phyloP scores from a whole-genome alignment of 352 stramenopile genomes.

The Phytophthora kernoviae region DNA sequence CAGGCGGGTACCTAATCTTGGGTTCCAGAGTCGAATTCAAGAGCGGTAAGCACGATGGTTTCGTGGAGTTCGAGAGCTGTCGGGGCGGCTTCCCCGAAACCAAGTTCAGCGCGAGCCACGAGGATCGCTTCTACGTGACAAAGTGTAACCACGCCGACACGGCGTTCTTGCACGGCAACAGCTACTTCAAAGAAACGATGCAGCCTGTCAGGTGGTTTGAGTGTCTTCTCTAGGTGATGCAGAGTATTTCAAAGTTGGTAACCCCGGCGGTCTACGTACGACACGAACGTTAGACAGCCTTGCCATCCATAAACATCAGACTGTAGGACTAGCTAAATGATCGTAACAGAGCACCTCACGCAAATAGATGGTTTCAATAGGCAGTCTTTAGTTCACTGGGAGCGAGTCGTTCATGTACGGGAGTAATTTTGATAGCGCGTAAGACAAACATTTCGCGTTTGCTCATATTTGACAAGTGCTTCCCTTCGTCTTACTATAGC shows the following conservation, averaged over 20 bases:
- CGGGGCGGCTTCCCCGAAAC: slow-evolving; percentile 30
- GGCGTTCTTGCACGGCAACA: slow-evolving; percentile 58
- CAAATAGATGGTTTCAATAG: too few species aligned
- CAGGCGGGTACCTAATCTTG: slow-evolving; percentile 23
- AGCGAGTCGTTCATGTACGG: too few species aligned
- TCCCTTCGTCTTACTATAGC: too few species aligned
- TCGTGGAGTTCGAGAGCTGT: slow-evolving; percentile 60
- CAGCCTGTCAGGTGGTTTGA: slow-evolving; percentile 71
- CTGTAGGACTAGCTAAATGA: too few species aligned
- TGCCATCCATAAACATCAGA: too few species aligned
- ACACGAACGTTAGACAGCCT: too few species aligned
- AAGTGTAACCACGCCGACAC: slow-evolving; percentile 67
- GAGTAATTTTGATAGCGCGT: too few species aligned
- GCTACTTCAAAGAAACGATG: slow-evolving; percentile 38
- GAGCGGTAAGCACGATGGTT: slow-evolving; percentile 33
- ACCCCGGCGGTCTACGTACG: too few species aligned
- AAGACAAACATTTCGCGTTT: too few species aligned
- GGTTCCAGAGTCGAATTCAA: slow-evolving; percentile 29
- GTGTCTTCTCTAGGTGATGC: slow-evolving; percentile 45
- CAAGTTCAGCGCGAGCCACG: slow-evolving; percentile 46
- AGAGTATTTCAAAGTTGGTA: neutral
- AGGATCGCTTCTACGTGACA: slow-evolving; percentile 57
- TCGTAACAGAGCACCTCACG: too few species aligned
- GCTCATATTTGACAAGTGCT: too few species aligned
- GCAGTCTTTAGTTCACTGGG: too few species aligned